phyloP scores from a whole-genome alignment of 2,329 filamentous ascomycete species.

The Clarireedia homoeocarpa region DNA sequence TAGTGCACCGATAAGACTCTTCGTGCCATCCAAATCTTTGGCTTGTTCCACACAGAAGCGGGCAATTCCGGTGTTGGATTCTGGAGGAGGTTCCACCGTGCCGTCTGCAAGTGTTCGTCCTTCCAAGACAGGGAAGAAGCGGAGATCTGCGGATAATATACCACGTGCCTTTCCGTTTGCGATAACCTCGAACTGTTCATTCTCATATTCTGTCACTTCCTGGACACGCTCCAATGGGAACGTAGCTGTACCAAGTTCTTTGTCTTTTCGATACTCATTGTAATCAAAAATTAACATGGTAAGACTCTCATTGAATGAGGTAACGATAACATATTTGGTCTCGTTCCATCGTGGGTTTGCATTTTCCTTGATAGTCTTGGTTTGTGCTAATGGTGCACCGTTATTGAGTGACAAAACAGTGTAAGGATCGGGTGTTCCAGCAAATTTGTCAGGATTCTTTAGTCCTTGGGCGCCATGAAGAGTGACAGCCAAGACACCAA shows the following conservation, averaged over 20 bases:
- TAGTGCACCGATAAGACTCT: slow-evolving; percentile 83
- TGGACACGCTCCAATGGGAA: slow-evolving; percentile 81
- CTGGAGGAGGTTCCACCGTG: slow-evolving; percentile 70
- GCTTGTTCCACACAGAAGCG: slow-evolving; percentile 91
- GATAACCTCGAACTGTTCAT: slow-evolving; percentile 75
- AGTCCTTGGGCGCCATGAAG: slow-evolving; percentile 86
- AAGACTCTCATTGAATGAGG: slow-evolving; percentile 79
- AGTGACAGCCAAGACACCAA: slow-evolving; percentile 87
- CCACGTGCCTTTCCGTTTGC: slow-evolving; percentile 79
- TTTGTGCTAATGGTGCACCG: slow-evolving; percentile 73
- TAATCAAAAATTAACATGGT: slow-evolving; percentile 84
- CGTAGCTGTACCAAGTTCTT: slow-evolving; percentile 80
- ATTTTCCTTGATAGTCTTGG: slow-evolving; percentile 80
- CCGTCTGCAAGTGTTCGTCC: slow-evolving; percentile 66
- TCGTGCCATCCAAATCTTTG: slow-evolving; percentile 88
- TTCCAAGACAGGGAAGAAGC: slow-evolving; percentile 91
- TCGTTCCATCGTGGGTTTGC: slow-evolving; percentile 91
- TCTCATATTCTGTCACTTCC: slow-evolving; percentile 69
- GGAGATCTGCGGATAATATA: slow-evolving; percentile 70
- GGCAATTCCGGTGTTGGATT: slow-evolving; percentile 88
- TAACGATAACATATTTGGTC: slow-evolving; percentile 91
- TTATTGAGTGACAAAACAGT: slow-evolving; percentile 77
- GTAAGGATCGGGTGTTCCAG: slow-evolving; percentile 87
- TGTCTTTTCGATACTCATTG: slow-evolving; percentile 95
- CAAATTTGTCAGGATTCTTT: slow-evolving; percentile 92